Conservation (phyloP, 2,329 filamentous ascomycete species). For the Microcyclospora tardicrescens region DNA sequence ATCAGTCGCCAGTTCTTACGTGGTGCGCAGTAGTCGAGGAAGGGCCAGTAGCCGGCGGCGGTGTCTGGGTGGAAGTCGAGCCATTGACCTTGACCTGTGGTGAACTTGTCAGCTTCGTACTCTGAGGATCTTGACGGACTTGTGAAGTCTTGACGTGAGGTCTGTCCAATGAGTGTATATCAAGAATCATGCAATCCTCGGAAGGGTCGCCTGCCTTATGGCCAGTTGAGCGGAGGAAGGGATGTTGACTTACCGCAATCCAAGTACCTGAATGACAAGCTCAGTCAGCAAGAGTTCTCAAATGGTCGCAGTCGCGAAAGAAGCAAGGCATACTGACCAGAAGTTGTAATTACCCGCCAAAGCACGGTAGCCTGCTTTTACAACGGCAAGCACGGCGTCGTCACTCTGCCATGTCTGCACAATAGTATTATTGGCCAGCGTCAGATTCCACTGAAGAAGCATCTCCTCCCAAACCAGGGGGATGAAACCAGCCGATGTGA, state of each 20-base stretch:
- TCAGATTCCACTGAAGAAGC: slow-evolving; percentile 64
- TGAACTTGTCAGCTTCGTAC: neutral
- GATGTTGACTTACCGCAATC: slow-evolving; percentile 45
- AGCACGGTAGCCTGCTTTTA: slow-evolving; percentile 52
- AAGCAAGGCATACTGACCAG: no score
- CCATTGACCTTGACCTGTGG: slow-evolving; percentile 56
- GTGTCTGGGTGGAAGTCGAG: slow-evolving; percentile 54
- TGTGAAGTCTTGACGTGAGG: no score
- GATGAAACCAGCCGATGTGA: slow-evolving; percentile 50
- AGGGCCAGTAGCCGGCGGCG: slow-evolving; percentile 49
- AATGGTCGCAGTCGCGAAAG: no score
- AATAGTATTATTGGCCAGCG: slow-evolving; percentile 55
- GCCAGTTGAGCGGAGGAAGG: no score
- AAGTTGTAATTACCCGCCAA: slow-evolving; percentile 65
- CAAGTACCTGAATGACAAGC: slow-evolving; percentile 39
- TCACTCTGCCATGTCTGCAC: slow-evolving; percentile 68
- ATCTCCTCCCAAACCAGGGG: slow-evolving; percentile 87
- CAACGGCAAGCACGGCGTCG: slow-evolving; percentile 47
- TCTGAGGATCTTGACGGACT: no score
- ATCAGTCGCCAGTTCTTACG: slow-evolving; percentile 70
- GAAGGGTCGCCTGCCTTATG: no score
- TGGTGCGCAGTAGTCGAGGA: slow-evolving; percentile 68
- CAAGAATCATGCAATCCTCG: no score
- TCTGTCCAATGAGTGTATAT: no score
- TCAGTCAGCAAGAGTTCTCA: slow-evolving; percentile 27